Evolutionary conservation across 2,329 filamentous ascomycete species (phyloP), one percentile per base, ranked within the genome.

Genomic region (Penicillium sp.): DNA sequence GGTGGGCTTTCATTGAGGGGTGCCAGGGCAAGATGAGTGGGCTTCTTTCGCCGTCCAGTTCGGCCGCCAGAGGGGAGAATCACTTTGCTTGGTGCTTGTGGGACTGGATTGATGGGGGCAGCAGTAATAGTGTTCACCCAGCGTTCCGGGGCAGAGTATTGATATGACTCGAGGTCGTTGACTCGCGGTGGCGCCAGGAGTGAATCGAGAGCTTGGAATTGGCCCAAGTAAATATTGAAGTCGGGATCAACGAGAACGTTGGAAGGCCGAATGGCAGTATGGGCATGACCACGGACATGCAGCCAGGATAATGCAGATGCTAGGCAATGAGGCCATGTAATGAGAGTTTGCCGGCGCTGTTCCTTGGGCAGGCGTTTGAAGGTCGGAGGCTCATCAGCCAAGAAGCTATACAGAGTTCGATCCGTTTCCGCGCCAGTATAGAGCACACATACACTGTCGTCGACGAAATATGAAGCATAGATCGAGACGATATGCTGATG

Each of bases 81-180:
- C 29, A 68, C 62, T 34, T 65, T 61, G 10, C 65, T 48, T 7
- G 66, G 58, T 8, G 61, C 63, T 39, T 58, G 7, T 12, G 45
- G 18, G 2, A 39, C 62, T 62, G 68, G 73, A 37, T 73, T 71
- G 5, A 74, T 56, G 18, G 51, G 34, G 7, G 51, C 42, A 6
- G 66, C 72, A 4, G 62, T 63, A 4, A 62, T 63, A 23, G 66
- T 71, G 44, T 66, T 74, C 42, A 67, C 69, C 74, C 77, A 79
- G 39, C 76, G 75, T 49, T 87, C 84, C 3, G 84, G 83, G 0
- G 83, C 78, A 4, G 78, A 76, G 59, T 86, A 85, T 37, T 84
- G 78, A 63, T 85, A 85, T 7, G 75, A 70, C 56, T 86, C 83
- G 34, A 80, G 78, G 41, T 81, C 78, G 52, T 82, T 76, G 13